A percentile compares a stretch with the other conserved stretches of the same genome.
phyloP scores from a whole-genome alignment of 225 moss, liverwort and hornwort genomes.

The Pseudisothecium myosuroides region DNA sequence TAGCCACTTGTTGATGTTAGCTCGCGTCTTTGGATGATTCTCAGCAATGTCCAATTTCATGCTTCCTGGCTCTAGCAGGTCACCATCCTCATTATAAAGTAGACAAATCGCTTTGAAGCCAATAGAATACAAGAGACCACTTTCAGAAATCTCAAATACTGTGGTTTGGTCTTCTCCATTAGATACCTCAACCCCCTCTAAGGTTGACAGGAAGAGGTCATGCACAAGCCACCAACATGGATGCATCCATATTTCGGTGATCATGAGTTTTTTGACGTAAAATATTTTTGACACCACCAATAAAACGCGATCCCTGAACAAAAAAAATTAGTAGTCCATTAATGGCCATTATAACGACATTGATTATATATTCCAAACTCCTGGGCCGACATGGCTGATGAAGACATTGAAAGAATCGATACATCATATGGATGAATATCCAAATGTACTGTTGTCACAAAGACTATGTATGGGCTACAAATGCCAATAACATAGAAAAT shows the following conservation, averaged over 20 bases:
- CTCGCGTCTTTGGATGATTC: background rate
- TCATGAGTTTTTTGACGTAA: background rate
- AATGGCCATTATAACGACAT: background rate
- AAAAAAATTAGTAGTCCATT: background rate
- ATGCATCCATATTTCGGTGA: background rate
- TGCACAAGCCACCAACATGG: background rate
- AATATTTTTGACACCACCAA: background rate
- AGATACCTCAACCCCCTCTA: background rate
- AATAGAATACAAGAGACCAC: background rate
- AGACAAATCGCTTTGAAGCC: background rate
- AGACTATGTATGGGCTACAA: background rate
- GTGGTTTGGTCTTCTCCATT: background rate
- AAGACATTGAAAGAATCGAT: no score
- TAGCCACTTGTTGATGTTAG: background rate
- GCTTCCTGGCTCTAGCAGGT: background rate
- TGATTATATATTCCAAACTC: background rate
- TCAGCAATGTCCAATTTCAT: background rate
- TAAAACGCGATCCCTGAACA: background rate
- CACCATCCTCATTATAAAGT: background rate
- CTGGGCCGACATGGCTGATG: no score
- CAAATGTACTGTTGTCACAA: background rate
- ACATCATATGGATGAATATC: no score
- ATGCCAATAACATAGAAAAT: no score
- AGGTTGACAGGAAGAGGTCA: background rate
- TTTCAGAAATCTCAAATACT: background rate